phyloP scores from a whole-genome alignment of 208 protist species.

The Trypanosoma congolense region DNA sequence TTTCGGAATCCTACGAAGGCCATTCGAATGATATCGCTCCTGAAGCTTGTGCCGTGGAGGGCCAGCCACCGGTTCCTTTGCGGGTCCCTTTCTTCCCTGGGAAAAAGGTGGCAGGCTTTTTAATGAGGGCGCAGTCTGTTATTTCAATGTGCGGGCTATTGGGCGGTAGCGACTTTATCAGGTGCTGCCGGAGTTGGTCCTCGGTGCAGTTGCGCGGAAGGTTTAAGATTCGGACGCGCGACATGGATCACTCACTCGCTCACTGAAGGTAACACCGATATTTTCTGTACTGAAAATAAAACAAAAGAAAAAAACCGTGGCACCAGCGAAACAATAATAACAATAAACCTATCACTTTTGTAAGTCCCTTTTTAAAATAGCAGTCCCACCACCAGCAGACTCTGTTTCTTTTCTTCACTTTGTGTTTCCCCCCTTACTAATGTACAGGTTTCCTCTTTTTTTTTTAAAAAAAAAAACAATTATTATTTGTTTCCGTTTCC shows the following conservation, averaged over 20 bases:
- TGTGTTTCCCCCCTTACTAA: too few species aligned
- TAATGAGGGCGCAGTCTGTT: conserved; percentile 60
- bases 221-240: conserved; percentile 92
- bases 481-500: too few species aligned
- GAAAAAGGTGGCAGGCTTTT: conserved; percentile 13
- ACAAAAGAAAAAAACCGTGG: background rate
- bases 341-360: too few species aligned
- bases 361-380: too few species aligned
- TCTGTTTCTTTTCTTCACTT: too few species aligned
- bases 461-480: too few species aligned
- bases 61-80: too few species aligned
- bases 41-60: background rate
- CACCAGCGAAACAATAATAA: too few species aligned
- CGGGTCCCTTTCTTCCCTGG: background rate
- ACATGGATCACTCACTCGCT: conserved; percentile 34
- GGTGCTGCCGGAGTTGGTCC: conserved; percentile 86
- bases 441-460: too few species aligned
- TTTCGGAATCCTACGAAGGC: conserved; percentile 95
- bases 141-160: conserved; percentile 86
- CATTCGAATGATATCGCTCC: conserved; percentile 83
- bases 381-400: too few species aligned
- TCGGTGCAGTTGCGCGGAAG: conserved; percentile 93
- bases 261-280: background rate
- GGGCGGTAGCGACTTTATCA: conserved; percentile 53
- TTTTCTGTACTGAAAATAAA: background rate